Percentiles rank a stretch among this genome's conserved stretches.
These are phyloP conservation scores for Stereum hirsutum DNA, from an alignment of 1,284 basidiomycete genomes.

Conservation along the genomic window DNA sequence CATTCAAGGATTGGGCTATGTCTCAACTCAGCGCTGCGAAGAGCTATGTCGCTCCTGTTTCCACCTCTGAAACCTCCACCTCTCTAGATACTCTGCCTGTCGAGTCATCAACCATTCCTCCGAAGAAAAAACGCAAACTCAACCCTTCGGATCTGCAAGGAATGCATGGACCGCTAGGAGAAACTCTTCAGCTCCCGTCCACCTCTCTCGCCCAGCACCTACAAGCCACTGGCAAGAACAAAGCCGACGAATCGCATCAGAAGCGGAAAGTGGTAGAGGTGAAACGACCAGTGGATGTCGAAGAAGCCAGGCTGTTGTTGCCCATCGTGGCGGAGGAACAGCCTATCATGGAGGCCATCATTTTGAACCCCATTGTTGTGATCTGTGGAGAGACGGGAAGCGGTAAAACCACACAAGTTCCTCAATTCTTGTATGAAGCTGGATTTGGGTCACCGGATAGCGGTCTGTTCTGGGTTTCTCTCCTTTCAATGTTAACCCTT, in stretches of 20 bases:
- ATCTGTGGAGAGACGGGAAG: conserved; percentile 88
- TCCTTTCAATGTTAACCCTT: conserved; percentile 1
- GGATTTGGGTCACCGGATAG: conserved; percentile 83
- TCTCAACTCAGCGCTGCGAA: conserved; percentile 61
- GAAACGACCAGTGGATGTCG: conserved; percentile 63
- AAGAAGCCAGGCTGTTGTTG: conserved; percentile 71
- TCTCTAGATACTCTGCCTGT: conserved; percentile 2
- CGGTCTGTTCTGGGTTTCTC: conserved; percentile 37
- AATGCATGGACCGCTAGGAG: conserved; percentile 63
- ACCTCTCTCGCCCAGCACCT: conserved; percentile 52
- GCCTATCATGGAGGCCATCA: conserved; percentile 85
- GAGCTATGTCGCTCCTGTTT: conserved; percentile 30
- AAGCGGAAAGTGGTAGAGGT: conserved; percentile 55
- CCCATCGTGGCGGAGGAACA: conserved; percentile 95
- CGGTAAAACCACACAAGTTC: conserved; percentile 98
- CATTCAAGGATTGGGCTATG: conserved; percentile 83
- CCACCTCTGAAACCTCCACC: conserved; percentile 8
- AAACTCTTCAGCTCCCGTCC: conserved; percentile 50
- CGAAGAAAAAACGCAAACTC: conserved; percentile 34
- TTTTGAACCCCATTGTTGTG: conserved; percentile 73
- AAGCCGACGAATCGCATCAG: conserved; percentile 2
- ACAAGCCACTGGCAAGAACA: conserved; percentile 16
- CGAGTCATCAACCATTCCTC: conserved; percentile 16
- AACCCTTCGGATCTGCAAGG: conserved; percentile 21
- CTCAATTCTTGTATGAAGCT: conserved; percentile 91